phyloP scores from a whole-genome alignment of 768 basidiomycete genomes.

The Cubamyces sp. region DNA sequence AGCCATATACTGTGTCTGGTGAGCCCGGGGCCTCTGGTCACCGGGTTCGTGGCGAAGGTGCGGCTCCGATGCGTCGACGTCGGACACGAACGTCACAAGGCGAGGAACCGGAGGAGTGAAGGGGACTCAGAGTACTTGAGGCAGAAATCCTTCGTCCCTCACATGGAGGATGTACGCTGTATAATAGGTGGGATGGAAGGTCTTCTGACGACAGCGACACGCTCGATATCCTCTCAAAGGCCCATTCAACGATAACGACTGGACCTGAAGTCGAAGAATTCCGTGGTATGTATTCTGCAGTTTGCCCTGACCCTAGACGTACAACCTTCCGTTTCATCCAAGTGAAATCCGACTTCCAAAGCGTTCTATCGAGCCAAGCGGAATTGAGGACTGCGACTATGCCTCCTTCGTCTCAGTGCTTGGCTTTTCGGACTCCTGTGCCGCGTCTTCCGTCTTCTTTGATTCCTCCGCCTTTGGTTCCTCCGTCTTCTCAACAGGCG shows the following conservation, averaged over 20 bases:
- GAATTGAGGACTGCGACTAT: not conserved
- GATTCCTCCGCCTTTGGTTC: constrained; percentile 13
- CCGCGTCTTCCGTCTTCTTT: constrained; percentile 16
- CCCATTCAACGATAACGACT: no score
- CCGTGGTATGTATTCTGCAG: not conserved
- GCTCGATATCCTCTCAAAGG: no score
- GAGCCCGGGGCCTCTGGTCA: not conserved
- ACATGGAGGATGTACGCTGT: constrained; percentile 1
- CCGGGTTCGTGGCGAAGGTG: not conserved
- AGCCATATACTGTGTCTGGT: not conserved
- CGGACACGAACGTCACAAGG: not conserved
- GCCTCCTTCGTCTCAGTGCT: constrained; percentile 14
- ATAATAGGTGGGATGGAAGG: no score
- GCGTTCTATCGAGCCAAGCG: not conserved
- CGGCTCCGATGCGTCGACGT: constrained; percentile 10
- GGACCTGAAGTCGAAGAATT: not conserved
- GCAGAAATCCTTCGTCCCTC: not conserved
- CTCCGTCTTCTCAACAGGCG: constrained; percentile 8
- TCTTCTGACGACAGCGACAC: no score
- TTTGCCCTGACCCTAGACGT: not conserved
- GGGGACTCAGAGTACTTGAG: no score
- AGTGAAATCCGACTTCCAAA: not conserved
- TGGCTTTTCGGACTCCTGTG: constrained; percentile 18
- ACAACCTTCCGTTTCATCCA: not conserved
- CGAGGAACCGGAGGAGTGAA: constrained; percentile 6